phyloP scores from a whole-genome alignment of 495 filamentous ascomycete species.

The Diplogelasinospora grovesii region DNA sequence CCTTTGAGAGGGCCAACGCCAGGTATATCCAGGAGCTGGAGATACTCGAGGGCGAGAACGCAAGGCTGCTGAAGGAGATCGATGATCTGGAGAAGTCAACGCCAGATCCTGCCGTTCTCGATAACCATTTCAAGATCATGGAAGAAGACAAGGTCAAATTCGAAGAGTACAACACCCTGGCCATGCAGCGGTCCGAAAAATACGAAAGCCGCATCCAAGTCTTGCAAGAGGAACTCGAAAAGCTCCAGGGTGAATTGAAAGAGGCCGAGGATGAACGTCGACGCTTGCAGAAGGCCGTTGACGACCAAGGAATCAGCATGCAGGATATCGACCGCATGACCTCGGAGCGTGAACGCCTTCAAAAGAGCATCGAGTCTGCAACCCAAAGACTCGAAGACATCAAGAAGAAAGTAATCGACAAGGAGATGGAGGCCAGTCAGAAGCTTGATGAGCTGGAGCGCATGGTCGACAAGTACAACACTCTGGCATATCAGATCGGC shows the following conservation, averaged over 20 bases:
- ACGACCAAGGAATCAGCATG: constrained; percentile 87
- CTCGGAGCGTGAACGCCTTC: constrained; percentile 82
- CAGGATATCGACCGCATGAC: constrained; percentile 99
- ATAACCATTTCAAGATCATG: constrained; percentile 77
- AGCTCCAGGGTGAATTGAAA: constrained; percentile 67
- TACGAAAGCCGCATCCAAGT: constrained; percentile 69
- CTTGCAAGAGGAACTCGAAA: constrained; percentile 71
- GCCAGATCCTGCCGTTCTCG: constrained; percentile 72
- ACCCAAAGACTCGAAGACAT: constrained; percentile 68
- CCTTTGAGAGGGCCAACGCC: constrained; percentile 78
- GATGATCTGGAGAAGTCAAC: constrained; percentile 79
- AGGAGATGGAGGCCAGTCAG: constrained; percentile 71
- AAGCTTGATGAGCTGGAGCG: constrained; percentile 87
- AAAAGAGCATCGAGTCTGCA: constrained; percentile 73
- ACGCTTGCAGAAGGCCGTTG: constrained; percentile 75
- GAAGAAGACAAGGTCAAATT: constrained; percentile 90
- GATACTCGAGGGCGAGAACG: constrained; percentile 76
- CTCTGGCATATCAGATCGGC: constrained; percentile 84
- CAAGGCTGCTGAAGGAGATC: constrained; percentile 70
- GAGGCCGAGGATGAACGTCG: constrained; percentile 72
- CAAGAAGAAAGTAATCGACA: constrained; percentile 72
- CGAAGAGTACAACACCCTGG: constrained; percentile 77
- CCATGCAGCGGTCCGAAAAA: constrained; percentile 74
- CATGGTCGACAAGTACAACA: constrained; percentile 83
- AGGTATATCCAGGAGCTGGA: constrained; percentile 75